Evolutionary conservation across 352 stramenopile genomes (phyloP).

Genomic region (Globisporangium takayamanum): DNA sequence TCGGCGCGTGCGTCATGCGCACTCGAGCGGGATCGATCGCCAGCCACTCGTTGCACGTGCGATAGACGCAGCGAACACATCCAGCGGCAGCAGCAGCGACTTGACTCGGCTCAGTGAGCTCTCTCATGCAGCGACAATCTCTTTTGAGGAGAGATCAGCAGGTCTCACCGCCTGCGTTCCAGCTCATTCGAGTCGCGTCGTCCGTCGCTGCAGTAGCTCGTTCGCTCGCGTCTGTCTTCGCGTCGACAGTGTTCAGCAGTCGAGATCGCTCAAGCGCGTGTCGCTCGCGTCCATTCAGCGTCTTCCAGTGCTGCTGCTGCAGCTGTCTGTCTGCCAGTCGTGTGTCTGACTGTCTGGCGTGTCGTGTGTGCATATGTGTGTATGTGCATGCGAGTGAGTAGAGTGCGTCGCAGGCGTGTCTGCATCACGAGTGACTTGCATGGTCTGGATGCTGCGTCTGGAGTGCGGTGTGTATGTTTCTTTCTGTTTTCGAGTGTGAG

Average conservation of each 20-base stretch:
- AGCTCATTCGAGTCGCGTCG: not conserved
- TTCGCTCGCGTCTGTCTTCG: not conserved
- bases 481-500: conserved; percentile 14
- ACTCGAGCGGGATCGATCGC: not conserved
- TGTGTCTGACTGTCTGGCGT: not conserved
- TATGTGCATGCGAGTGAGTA: conserved; percentile 5
- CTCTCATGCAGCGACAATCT: not conserved
- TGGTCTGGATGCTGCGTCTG: conserved; percentile 6
- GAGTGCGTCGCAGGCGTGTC: conserved; percentile 9
- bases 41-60: not conserved
- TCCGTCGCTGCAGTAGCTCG: not conserved
- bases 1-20: too few species aligned
- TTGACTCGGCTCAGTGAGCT: not conserved
- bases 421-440: not conserved
- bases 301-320: not conserved
- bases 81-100: not conserved
- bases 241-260: too few species aligned
- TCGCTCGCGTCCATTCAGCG: too few species aligned
- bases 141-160: not conserved
- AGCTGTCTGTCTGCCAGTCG: too few species aligned
- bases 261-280: too few species aligned
- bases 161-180: not conserved
- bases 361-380: conserved; percentile 3
- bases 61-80: not conserved
- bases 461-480: conserved; percentile 6